These are phyloP conservation scores for Aspergillus clavatus DNA, from an alignment of 2,329 filamentous ascomycete genomes.

Conservation along the genomic window DNA sequence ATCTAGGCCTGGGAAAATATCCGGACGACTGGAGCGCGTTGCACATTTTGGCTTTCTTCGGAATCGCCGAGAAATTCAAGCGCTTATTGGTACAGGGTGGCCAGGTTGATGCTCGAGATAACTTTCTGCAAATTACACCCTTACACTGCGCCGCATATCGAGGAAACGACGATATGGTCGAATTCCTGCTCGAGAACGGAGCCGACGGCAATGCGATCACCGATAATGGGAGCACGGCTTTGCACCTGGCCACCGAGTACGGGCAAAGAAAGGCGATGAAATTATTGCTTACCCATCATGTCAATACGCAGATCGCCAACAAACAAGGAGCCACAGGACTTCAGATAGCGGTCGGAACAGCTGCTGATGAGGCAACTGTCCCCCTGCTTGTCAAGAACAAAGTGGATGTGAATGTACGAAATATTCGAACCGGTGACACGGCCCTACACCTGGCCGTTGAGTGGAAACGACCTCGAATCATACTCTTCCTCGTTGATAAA, in stretches of 20 bases:
- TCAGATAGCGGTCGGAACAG: conserved; percentile 26
- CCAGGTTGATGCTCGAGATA: conserved; percentile 21
- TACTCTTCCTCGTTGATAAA: conserved; percentile 27
- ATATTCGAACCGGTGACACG: conserved; percentile 23
- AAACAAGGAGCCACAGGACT: conserved; percentile 19
- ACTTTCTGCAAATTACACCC: conserved; percentile 21
- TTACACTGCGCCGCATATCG: conserved; percentile 27
- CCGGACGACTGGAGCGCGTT: conserved; percentile 25
- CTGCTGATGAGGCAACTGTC: conserved; percentile 25
- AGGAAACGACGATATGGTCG: conserved; percentile 29
- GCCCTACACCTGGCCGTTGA: conserved; percentile 26
- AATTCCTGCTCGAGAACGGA: conserved; percentile 23
- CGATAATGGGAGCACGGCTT: conserved; percentile 26
- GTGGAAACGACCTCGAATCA: conserved; percentile 21
- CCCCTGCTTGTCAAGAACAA: conserved; percentile 26
- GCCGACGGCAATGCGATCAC: conserved; percentile 23
- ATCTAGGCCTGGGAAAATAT: conserved; percentile 25
- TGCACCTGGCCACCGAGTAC: conserved; percentile 25
- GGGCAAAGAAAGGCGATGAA: conserved; percentile 27
- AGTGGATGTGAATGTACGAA: conserved; percentile 22
- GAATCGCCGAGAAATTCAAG: conserved; percentile 20
- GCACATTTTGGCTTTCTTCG: conserved; percentile 28
- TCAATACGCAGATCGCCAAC: conserved; percentile 17
- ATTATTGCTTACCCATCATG: conserved; percentile 13
- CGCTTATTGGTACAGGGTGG: conserved; percentile 25